Percentiles rank a stretch among this genome's conserved stretches.
Conservation (phyloP, 2,329 filamentous ascomycete genomes). For the Neofusicoccum ribis region DNA sequence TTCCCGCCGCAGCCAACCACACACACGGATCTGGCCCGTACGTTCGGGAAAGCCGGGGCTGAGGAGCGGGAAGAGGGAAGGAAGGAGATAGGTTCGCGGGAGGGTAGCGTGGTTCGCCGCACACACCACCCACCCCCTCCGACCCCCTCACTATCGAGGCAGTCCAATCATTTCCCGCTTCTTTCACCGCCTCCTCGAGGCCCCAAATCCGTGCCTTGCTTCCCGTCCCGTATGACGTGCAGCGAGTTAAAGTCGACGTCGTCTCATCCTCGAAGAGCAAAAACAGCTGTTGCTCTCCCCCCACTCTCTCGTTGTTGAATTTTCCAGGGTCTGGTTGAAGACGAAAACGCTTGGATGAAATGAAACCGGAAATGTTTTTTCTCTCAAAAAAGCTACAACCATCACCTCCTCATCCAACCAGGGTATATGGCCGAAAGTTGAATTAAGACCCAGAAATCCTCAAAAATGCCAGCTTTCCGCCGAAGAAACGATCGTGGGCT, state of each 20-base stretch:
- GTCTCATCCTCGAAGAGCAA: not conserved
- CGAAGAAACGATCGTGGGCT: not conserved
- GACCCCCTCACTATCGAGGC: not conserved
- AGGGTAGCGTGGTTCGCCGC: too few relatives aligned
- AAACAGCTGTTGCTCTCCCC: too few relatives aligned
- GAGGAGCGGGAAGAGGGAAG: too few relatives aligned
- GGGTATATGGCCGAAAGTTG: conserved; percentile 9
- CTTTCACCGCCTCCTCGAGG: not conserved
- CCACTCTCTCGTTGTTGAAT: not conserved
- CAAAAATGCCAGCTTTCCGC: too few relatives aligned
- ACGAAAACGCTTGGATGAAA: too few relatives aligned
- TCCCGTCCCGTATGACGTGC: conserved; percentile 2
- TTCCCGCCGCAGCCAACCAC: too few relatives aligned
- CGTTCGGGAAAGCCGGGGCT: too few relatives aligned
- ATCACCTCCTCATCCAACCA: not conserved
- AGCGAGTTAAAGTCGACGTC: conserved; percentile 11
- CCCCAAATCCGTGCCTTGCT: not conserved
- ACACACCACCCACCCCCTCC: too few relatives aligned
- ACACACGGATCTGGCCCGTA: too few relatives aligned
- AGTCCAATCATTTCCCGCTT: not conserved
- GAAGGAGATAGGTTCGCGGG: too few relatives aligned
- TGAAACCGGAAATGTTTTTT: too few relatives aligned
- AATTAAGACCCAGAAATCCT: not conserved
- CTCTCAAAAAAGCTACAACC: not conserved
- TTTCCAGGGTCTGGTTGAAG: too few relatives aligned